These are phyloP conservation scores for Exidia glandulosa DNA, from an alignment of 768 basidiomycete genomes.

Conservation along the genomic window DNA sequence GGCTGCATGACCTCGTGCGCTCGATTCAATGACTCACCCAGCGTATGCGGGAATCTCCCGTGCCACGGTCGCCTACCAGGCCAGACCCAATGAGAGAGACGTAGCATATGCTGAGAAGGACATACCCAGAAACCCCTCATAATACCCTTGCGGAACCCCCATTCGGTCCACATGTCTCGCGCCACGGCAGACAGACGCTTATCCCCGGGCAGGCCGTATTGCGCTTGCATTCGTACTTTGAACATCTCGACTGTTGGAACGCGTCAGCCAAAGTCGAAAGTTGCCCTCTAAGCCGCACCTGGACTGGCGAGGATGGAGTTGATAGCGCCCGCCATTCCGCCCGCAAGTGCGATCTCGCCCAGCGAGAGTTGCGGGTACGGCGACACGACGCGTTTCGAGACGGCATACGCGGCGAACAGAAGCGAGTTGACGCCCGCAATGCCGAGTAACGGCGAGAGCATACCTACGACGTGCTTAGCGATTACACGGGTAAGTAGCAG, in stretches of 20 bases:
- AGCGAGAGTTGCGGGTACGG: constrained; percentile 81
- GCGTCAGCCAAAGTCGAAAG: neutral
- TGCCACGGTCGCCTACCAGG: constrained; percentile 68
- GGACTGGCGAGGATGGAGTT: constrained; percentile 90
- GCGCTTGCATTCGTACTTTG: constrained; percentile 95
- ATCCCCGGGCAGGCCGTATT: constrained; percentile 75
- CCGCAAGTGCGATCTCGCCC: constrained; percentile 70
- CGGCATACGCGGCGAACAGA: constrained; percentile 84
- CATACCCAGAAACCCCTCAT: constrained; percentile 96
- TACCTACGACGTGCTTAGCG: constrained; percentile 47
- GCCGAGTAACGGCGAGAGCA: constrained; percentile 83
- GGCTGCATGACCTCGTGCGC: neutral
- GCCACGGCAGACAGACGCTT: constrained; percentile 63
- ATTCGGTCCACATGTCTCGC: constrained; percentile 75
- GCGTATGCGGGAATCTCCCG: constrained; percentile 96
- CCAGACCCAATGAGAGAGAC: neutral
- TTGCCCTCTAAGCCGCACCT: constrained; percentile 30
- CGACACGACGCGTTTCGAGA: constrained; percentile 70
- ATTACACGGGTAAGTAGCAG: neutral
- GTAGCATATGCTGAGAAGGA: neutral
- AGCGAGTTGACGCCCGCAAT: constrained; percentile 95
- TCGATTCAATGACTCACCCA: constrained; percentile 40
- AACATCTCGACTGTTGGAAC: constrained; percentile 78
- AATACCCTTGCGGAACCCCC: constrained; percentile 78
- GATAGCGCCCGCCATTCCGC: constrained; percentile 84